These are phyloP conservation scores for Yamadazyma oceani DNA, from an alignment of 1,139 yeast species.

Conservation along the genomic window DNA sequence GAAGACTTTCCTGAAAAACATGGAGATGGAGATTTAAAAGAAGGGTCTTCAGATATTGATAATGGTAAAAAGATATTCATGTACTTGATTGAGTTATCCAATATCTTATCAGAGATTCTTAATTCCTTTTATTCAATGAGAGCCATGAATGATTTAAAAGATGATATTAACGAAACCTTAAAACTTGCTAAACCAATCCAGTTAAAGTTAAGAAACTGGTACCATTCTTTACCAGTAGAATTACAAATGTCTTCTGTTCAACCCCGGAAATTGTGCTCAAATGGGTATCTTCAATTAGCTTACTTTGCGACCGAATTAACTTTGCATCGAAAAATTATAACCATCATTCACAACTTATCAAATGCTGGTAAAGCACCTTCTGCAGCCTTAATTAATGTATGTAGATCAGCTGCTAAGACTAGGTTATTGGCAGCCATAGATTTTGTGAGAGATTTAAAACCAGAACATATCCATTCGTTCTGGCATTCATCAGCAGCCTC, in stretches of 20 bases:
- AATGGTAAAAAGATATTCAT: constrained; percentile 71
- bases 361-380: constrained; percentile 44
- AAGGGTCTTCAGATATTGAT: constrained; percentile 68
- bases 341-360: constrained; percentile 51
- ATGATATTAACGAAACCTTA: constrained; percentile 63
- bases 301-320: constrained; percentile 88
- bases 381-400: constrained; percentile 60
- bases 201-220: constrained; percentile 77
- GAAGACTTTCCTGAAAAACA: constrained; percentile 76
- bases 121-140: constrained; percentile 68
- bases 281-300: constrained; percentile 78
- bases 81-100: constrained; percentile 66
- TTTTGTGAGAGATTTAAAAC: constrained; percentile 70
- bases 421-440: constrained; percentile 79
- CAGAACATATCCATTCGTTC: constrained; percentile 81
- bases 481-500: constrained; percentile 85
- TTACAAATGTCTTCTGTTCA: constrained; percentile 65
- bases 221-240: constrained; percentile 69
- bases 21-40: constrained; percentile 56
- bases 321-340: constrained; percentile 75
- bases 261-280: constrained; percentile 60
- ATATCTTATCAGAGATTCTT: constrained; percentile 70
- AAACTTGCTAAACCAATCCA: constrained; percentile 84
- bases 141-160: constrained; percentile 53
- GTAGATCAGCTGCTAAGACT: constrained; percentile 82